Base-by-base conservation (phyloP, 805 yeast genomes). In the Metschnikowia drakensbergensis region DNA sequence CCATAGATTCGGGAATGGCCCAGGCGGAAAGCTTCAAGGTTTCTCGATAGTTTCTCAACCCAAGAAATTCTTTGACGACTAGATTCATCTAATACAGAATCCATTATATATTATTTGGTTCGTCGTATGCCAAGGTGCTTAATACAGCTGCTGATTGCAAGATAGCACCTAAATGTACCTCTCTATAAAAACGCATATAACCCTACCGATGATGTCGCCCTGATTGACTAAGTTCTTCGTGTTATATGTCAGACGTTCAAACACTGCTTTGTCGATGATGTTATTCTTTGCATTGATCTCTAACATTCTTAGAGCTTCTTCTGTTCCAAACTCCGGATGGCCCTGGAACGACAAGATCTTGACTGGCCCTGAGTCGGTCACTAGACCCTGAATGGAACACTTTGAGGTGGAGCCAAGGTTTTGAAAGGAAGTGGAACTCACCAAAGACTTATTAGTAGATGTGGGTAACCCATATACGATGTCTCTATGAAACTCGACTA, bases 301-400 rank as follows among this genome's bases (percentile, higher is more conserved):
- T 45, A 65, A 62, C 52, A 69, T 50, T 23, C 55, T 64, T 26
- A 63, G 44, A 1, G 68, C 58, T 28, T 59, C 60, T 3, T 64
- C 72, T 0, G 69, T 67, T 26, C 68, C 60, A 59, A 87, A 90
- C 62, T 90, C 97, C 0, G 97, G 97, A 59, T 90, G 97, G 0
- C 96, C 96, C 65, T 90, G 97, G 55, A 89, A 78, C 0, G 94
- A 80, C 23, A 90, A 65, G 6, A 86, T 46, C 38, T 75, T 71
- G 23, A 71, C 60, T 0, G 75, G 72, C 36, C 78, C 76, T 47
- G 77, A 47, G 11, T 58, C 62, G 2, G 75, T 63, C 11, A 69
- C 77, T 28, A 87, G 67, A 0, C 96, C 95, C 66, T 90, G 97
- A 32, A 79, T 67, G 0, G 66, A 58, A 53, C 96, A 85, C 36